Evolutionary conservation across 2,329 filamentous ascomycete genomes (phyloP).

Genomic region (Capronia americana): DNA sequence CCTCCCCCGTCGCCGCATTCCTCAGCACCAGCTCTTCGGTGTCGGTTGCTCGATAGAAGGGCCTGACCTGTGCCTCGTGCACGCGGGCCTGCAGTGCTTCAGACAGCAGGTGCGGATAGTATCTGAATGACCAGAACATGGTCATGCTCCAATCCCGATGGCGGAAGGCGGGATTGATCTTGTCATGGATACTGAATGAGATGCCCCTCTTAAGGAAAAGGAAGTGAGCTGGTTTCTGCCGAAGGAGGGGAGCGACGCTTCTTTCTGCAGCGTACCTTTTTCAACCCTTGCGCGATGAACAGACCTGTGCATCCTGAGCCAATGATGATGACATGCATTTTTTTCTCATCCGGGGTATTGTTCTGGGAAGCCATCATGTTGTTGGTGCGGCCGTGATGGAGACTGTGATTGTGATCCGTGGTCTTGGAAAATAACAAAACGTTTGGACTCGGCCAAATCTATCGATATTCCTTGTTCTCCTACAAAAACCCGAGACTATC

Average conservation of each 20-base stretch:
- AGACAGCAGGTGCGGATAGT: constrained; percentile 10
- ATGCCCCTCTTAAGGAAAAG: constrained; percentile 5
- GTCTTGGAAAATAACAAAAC: too few relatives aligned
- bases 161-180: constrained; percentile 11
- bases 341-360: not conserved
- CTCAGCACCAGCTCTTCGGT: constrained; percentile 12
- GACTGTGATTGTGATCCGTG: constrained; percentile 4
- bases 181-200: constrained; percentile 9
- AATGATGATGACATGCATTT: constrained; percentile 11
- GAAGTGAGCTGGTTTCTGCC: too few relatives aligned
- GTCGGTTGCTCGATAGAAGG: constrained; percentile 3
- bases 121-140: constrained; percentile 11
- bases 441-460: too few relatives aligned
- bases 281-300: constrained; percentile 11
- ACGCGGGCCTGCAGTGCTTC: constrained; percentile 7
- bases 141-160: constrained; percentile 13
- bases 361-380: constrained; percentile 3
- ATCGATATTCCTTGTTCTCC: not conserved
- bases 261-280: too few relatives aligned
- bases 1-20: constrained; percentile 6
- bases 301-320: constrained; percentile 8
- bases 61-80: constrained; percentile 6
- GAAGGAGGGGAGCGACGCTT: not conserved
- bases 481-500: not conserved
- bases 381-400: not conserved